These are phyloP conservation scores for Sphaerulina vaccinii DNA, from an alignment of 2,329 filamentous ascomycete species.

Conservation along the genomic window DNA sequence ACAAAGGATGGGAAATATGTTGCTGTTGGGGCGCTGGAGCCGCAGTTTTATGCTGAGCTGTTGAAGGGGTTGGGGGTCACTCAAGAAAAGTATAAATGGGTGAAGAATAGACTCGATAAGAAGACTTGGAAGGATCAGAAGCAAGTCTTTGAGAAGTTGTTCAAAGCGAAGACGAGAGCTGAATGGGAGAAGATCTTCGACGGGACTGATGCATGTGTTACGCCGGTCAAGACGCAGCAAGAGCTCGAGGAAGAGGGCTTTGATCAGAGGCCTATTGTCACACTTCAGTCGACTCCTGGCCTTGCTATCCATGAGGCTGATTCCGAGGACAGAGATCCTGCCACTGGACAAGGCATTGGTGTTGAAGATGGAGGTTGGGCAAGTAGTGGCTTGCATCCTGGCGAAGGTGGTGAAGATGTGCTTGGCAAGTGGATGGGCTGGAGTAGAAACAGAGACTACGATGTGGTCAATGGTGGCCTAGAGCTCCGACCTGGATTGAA, in stretches of 20 bases:
- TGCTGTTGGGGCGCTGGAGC: slow-evolving; percentile 85
- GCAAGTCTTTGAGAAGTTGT: slow-evolving; percentile 59
- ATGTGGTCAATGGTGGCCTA: slow-evolving; percentile 62
- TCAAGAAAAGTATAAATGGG: slow-evolving; percentile 39
- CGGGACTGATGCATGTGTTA: slow-evolving; percentile 86
- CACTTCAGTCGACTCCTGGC: slow-evolving; percentile 67
- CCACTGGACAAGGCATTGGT: slow-evolving; percentile 63
- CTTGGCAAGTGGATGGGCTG: slow-evolving; percentile 75
- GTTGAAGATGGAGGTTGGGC: slow-evolving; percentile 67
- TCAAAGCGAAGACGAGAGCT: slow-evolving; percentile 66
- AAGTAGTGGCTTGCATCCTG: slow-evolving; percentile 59
- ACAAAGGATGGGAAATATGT: slow-evolving; percentile 76
- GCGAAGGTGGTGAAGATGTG: slow-evolving; percentile 68
- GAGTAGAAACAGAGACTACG: slow-evolving; percentile 68
- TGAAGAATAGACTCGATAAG: slow-evolving; percentile 57
- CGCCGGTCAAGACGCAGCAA: slow-evolving; percentile 74
- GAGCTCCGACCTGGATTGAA: slow-evolving; percentile 37
- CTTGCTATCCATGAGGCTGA: slow-evolving; percentile 57
- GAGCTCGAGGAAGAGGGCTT: slow-evolving; percentile 67
- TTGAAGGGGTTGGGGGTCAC: slow-evolving; percentile 65
- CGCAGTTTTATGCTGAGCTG: slow-evolving; percentile 73
- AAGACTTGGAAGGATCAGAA: slow-evolving; percentile 67
- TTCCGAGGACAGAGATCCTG: slow-evolving; percentile 41
- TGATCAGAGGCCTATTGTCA: slow-evolving; percentile 70
- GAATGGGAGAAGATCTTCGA: slow-evolving; percentile 89